Evolutionary conservation across 1,139 yeast genomes (phyloP).

Genomic region (Pichia sp.): DNA sequence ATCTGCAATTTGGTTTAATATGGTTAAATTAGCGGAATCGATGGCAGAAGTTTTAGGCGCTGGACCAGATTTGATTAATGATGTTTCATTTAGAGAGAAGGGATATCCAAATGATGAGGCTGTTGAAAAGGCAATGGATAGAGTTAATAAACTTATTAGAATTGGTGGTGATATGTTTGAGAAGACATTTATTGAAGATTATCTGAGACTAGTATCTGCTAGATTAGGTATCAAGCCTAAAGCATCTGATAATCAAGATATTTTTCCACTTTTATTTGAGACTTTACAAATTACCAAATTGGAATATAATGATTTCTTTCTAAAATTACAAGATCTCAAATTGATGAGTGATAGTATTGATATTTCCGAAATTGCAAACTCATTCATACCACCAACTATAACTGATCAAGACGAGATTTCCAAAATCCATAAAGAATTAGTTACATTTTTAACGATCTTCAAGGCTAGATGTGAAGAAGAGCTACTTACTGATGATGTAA

Average conservation of each 20-base stretch:
- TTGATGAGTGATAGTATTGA: conserved; percentile 29
- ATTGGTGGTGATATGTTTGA: conserved; percentile 62
- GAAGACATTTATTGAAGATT: conserved; percentile 50
- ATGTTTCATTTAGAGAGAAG: conserved; percentile 30
- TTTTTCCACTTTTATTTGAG: conserved; percentile 58
- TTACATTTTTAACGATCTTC: conserved; percentile 37
- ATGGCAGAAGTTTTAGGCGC: conserved; percentile 76
- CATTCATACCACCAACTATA: conserved; percentile 23
- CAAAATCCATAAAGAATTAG: conserved; percentile 31
- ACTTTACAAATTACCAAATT: conserved; percentile 54
- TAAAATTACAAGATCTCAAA: conserved; percentile 44
- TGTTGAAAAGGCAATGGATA: conserved; percentile 44
- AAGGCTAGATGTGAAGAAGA: conserved; percentile 35
- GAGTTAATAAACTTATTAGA: conserved; percentile 63
- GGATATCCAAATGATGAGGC: conserved; percentile 38
- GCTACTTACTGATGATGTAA: conserved; percentile 31
- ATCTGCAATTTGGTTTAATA: conserved; percentile 87
- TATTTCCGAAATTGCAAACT: conserved; percentile 19
- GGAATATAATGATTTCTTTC: conserved; percentile 77
- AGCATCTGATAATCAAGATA: conserved; percentile 39
- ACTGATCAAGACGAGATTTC: conserved; percentile 27
- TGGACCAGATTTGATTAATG: conserved; percentile 43
- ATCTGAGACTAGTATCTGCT: conserved; percentile 51
- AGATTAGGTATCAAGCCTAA: conserved; percentile 58
- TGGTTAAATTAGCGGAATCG: conserved; percentile 78